Evolutionary conservation across 345 rosid genomes (phyloP).

Genomic region (Eucalyptus pauciflora): DNA sequence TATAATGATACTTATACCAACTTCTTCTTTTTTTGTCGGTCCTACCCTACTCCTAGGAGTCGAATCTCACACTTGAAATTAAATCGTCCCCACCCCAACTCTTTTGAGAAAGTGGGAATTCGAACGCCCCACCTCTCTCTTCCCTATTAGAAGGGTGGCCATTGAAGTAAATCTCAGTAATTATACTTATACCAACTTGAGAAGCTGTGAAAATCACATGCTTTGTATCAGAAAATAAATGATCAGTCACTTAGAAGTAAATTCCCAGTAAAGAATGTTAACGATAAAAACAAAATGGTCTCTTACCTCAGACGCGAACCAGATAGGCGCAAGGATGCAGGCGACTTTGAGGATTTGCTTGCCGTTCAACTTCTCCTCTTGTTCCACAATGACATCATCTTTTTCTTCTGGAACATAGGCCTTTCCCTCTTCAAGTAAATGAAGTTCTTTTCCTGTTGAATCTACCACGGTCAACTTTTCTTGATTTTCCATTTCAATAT

Average conservation of each 20-base stretch:
- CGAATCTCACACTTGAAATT: too few relatives aligned
- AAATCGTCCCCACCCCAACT: too few relatives aligned
- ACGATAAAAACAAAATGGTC: not conserved
- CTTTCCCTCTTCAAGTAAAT: not conserved
- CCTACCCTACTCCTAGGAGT: too few relatives aligned
- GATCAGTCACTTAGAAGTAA: not conserved
- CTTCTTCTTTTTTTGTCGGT: too few relatives aligned
- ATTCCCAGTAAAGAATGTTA: not conserved
- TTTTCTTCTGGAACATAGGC: not conserved
- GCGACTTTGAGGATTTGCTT: not conserved
- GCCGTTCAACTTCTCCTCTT: not conserved
- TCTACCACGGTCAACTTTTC: not conserved
- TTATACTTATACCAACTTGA: not conserved
- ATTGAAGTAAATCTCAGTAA: too few relatives aligned
- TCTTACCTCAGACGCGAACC: slow-evolving; percentile 34
- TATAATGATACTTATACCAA: not conserved
- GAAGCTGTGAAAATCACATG: not conserved
- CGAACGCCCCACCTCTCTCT: too few relatives aligned
- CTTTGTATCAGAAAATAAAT: not conserved
- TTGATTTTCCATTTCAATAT: not conserved
- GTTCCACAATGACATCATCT: not conserved
- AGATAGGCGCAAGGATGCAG: slow-evolving; percentile 14
- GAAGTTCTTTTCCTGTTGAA: not conserved
- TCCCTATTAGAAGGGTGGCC: too few relatives aligned
- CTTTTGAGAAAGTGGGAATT: too few relatives aligned